phyloP scores from a whole-genome alignment of 1,284 basidiomycete species.

The Puccinia hordei region DNA sequence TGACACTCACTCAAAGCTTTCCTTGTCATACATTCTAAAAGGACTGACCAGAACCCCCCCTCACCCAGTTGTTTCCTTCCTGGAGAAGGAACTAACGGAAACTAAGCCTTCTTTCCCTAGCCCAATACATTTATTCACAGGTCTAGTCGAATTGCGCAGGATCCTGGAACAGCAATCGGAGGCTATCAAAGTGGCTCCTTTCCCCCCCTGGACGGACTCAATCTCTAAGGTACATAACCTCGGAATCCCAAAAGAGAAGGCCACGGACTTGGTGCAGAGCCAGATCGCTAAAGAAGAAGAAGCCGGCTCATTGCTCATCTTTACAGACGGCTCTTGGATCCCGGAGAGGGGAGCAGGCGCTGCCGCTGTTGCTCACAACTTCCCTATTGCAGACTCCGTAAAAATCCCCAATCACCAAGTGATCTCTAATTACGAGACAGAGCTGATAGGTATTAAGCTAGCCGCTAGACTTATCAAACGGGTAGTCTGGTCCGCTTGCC shows the following conservation, averaged over 20 bases:
- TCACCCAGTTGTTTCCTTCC: too few species aligned
- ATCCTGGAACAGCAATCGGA: background rate
- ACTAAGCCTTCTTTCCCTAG: too few species aligned
- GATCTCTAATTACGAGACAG: conserved; percentile 1
- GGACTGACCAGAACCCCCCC: too few species aligned
- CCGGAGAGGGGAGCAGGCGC: conserved; percentile 5
- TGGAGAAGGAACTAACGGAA: too few species aligned
- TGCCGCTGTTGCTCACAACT: background rate
- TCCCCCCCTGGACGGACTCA: background rate
- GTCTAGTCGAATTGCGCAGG: too few species aligned
- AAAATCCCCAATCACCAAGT: background rate
- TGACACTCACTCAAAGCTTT: too few species aligned
- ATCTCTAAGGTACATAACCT: background rate
- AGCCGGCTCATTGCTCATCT: background rate
- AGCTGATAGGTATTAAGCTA: conserved; percentile 8
- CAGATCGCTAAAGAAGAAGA: background rate
- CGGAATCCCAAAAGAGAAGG: background rate
- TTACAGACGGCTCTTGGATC: conserved; percentile 12
- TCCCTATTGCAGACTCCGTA: background rate
- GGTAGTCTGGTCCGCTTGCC: background rate
- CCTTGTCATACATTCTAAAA: too few species aligned
- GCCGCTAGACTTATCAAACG: background rate
- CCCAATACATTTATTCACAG: too few species aligned
- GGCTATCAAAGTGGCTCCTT: background rate
- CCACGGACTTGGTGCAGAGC: background rate